A percentile compares a stretch with the other conserved stretches of the same genome.
Evolutionary conservation across 306 rosid genomes (phyloP).

Genomic region (Potentilla sterilis): DNA sequence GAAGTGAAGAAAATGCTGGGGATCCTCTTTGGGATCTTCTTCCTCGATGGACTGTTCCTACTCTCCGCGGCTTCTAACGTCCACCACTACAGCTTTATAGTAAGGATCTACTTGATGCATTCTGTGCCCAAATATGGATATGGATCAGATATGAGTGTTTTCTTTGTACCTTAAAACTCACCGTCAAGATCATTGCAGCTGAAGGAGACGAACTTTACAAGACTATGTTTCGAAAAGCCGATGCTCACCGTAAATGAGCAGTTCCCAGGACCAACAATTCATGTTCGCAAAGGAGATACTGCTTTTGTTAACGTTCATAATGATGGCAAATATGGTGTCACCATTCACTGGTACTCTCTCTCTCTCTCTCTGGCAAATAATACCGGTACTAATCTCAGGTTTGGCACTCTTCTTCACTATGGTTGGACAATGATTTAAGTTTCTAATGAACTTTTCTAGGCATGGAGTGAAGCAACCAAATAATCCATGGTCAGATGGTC

Average conservation of each 20-base stretch:
- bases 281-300: conserved; percentile 33
- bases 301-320: conserved; percentile 30
- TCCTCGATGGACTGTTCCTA: background rate
- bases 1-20: background rate
- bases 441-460: background rate
- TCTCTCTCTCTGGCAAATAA: background rate
- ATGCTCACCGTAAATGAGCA: conserved; percentile 20
- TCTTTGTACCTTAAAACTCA: background rate
- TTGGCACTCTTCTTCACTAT: background rate
- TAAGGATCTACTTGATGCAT: background rate
- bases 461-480: conserved; percentile 41
- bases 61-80: background rate
- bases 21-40: background rate
- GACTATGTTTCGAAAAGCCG: conserved; percentile 22
- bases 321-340: conserved; percentile 28
- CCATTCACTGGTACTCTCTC: conserved; percentile 34
- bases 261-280: conserved; percentile 38
- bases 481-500: conserved; percentile 49
- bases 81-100: conserved; percentile 8
- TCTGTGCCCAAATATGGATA: background rate
- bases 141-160: background rate
- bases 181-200: conserved; percentile 12
- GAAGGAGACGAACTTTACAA: conserved; percentile 15
- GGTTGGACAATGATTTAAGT: background rate
- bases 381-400: background rate